Conservation (phyloP, 306 rosid genomes). For the Arachis hypogaea region DNA sequence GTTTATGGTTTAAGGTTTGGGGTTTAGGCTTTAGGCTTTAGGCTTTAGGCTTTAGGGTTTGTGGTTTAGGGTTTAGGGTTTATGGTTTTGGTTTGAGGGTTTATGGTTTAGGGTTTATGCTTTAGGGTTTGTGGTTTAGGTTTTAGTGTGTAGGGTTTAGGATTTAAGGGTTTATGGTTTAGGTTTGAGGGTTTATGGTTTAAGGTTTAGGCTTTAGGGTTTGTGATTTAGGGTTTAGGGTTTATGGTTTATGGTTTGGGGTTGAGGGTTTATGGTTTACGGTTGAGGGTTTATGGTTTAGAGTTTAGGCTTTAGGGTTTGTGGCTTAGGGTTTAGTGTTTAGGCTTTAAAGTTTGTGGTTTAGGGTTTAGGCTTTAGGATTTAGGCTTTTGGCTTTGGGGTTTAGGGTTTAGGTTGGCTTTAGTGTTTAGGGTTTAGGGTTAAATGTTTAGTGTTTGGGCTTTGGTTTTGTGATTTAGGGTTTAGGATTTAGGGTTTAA, state of each 20-base stretch:
- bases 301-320: too few species aligned
- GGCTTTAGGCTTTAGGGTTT: background rate
- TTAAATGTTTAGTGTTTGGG: background rate
- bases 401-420: background rate
- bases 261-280: too few species aligned
- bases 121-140: too few species aligned
- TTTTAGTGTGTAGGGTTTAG: background rate
- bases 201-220: background rate
- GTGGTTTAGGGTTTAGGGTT: background rate
- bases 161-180: background rate
- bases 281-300: background rate
- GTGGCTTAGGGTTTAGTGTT: background rate
- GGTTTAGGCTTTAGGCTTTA: too few species aligned
- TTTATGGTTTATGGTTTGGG: background rate
- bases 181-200: background rate
- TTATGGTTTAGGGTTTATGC: background rate
- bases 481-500: constrained; percentile 4
- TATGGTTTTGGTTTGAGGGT: background rate
- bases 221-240: background rate
- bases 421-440: background rate
- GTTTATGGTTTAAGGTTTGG: background rate
- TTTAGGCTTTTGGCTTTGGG: background rate
- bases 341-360: background rate
- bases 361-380: background rate
- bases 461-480: background rate